Percentiles rank a stretch among this genome's conserved stretches.
phyloP scores from a whole-genome alignment of 2,329 filamentous ascomycete genomes.

The Aspergillus alliaceus region DNA sequence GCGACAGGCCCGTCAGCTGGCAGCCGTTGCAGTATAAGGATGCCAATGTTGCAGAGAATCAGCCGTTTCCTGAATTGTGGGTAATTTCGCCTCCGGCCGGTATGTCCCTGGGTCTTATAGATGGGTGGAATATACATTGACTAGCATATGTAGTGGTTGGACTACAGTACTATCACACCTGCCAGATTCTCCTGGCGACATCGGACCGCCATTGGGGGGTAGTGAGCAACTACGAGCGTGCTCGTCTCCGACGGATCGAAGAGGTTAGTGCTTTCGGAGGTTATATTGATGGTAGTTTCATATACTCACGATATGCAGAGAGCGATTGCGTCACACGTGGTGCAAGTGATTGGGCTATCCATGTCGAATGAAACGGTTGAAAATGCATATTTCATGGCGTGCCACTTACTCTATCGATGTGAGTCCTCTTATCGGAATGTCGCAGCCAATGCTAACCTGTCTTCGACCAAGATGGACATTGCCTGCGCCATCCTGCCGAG shows the following conservation, averaged over 20 bases:
- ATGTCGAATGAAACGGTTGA: slow-evolving; percentile 35
- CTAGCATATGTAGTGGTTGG: slow-evolving; percentile 32
- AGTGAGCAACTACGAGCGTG: slow-evolving; percentile 28
- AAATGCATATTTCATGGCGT: slow-evolving; percentile 36
- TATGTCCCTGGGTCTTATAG: slow-evolving; percentile 12
- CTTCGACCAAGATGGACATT: slow-evolving; percentile 31
- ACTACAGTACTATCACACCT: slow-evolving; percentile 40
- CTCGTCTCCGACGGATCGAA: slow-evolving; percentile 25
- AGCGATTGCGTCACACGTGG: slow-evolving; percentile 29
- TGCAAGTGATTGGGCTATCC: slow-evolving; percentile 32
- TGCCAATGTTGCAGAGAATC: slow-evolving; percentile 20
- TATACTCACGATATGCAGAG: slow-evolving; percentile 14
- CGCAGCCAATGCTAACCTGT: background rate
- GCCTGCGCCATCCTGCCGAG: slow-evolving; percentile 27
- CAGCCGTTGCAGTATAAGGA: slow-evolving; percentile 33
- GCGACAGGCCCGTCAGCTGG: slow-evolving; percentile 30
- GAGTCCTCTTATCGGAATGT: too few relatives aligned
- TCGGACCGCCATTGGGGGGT: slow-evolving; percentile 23
- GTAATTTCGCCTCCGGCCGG: slow-evolving; percentile 37
- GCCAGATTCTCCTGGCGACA: slow-evolving; percentile 31
- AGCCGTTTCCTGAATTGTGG: slow-evolving; percentile 38
- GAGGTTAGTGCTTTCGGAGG: slow-evolving; percentile 22
- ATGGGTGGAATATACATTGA: background rate
- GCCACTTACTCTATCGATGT: slow-evolving; percentile 35
- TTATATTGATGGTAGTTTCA: background rate